Base-by-base conservation (phyloP, 345 rosid species). In the Salix udensis region DNA sequence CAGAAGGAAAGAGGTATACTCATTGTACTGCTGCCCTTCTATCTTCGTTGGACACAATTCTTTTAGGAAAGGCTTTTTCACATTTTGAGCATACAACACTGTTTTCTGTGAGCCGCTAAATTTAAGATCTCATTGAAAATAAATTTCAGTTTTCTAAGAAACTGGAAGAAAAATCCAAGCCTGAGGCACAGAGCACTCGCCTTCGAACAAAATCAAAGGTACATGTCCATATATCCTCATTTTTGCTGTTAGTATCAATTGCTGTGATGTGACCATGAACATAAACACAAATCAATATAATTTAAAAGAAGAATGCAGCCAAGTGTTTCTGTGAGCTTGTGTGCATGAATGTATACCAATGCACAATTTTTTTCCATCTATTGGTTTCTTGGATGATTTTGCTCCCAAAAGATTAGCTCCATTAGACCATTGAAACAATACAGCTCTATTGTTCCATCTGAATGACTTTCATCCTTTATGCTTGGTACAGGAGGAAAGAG, bases 181-280 rank as follows among this genome's bases (percentile, higher is more conserved):
- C 81, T 44, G 84, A 76, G 31, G 80, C 73, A 39, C 85, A 75
- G 79, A 83, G 82, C 52, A 76, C 48, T 15, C 37, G 64, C 28
- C 77, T 82, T 58, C 84, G 37, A 34, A 71, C 85, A 53, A 91
- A 86, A 85, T 67, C 85, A 12, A 86, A 85, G 93, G 96, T 91
- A 74, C 18, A 21, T 24, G 26, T 37, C 34, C 68, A 73, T 26
- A 44, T 48, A 30, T 65, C 23, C 8, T 52, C 55, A 55, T 30
- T 65, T 52, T 65, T 21, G 24, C 10, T 58, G 5, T 10, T 58
- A n/a, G 26, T 58, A 23, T 58, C 62, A 58, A 58, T n/a, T 58
- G 14, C 62, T 58, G 13, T 58, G 62, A 58, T 23, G 5, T 58
- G 62, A 11, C 28, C 23, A 58, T 58, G 62, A 55, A 55, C 62